Conservation (phyloP, 2,329 filamentous ascomycete species). For the Penicillium sp. region DNA sequence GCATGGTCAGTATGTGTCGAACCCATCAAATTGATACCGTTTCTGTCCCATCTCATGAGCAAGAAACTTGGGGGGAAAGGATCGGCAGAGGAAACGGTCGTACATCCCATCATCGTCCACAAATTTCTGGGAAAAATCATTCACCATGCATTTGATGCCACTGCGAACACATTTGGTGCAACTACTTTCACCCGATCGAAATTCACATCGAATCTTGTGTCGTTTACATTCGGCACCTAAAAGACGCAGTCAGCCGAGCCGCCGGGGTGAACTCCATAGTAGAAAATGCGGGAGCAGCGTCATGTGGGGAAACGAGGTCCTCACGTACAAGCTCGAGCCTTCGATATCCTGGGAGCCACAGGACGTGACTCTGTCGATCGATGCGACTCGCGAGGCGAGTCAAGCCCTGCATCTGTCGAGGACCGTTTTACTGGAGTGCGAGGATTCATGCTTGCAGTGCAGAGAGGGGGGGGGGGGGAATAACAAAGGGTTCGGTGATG, state of each 20-base stretch:
- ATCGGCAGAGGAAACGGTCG: conserved; percentile 18
- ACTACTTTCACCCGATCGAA: conserved; percentile 41
- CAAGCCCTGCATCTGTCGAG: conserved; percentile 31
- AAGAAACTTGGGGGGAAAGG: not conserved
- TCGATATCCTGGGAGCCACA: conserved; percentile 33
- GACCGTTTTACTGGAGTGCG: conserved; percentile 32
- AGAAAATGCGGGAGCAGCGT: no score
- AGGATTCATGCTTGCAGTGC: conserved; percentile 14
- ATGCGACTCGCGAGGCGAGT: conserved; percentile 24
- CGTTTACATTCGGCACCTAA: conserved; percentile 47
- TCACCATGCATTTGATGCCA: conserved; percentile 49
- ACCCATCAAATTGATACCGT: no score
- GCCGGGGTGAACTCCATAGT: no score
- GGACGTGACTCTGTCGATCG: conserved; percentile 21
- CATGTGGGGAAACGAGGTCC: conserved; percentile 5
- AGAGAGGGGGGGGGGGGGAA: not conserved
- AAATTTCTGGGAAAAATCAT: conserved; percentile 52
- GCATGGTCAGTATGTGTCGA: conserved; percentile 3
- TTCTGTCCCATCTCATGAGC: not conserved
- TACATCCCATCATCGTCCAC: conserved; percentile 50
- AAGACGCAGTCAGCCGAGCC: conserved; percentile 1
- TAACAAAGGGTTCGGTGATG: conserved; percentile 13
- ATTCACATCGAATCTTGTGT: conserved; percentile 52
- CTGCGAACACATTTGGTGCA: conserved; percentile 48
- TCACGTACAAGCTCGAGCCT: conserved; percentile 38